Evolutionary conservation across 1,284 basidiomycete species (phyloP).

Genomic region (Boletus albobrunnescens): DNA sequence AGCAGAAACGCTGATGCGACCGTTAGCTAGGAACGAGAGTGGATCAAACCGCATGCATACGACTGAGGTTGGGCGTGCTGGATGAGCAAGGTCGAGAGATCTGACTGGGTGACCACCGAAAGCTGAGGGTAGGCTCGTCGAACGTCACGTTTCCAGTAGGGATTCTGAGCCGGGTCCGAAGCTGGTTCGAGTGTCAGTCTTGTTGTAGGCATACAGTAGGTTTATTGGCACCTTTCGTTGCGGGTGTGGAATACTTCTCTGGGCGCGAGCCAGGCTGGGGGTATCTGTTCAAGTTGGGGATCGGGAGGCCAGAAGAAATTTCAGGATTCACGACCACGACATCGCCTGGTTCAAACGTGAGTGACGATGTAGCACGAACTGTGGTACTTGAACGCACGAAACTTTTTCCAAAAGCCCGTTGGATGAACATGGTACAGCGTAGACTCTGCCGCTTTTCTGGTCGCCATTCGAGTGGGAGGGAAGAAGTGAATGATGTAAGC

Average conservation of each 20-base stretch:
- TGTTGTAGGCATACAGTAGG: background rate
- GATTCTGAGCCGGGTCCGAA: slow-evolving; percentile 78
- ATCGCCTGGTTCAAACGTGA: slow-evolving; percentile 52
- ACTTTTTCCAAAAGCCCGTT: slow-evolving; percentile 92
- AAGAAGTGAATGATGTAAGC: slow-evolving; percentile 19
- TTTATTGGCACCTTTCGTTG: slow-evolving; percentile 68
- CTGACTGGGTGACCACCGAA: slow-evolving; percentile 76
- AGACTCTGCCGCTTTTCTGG: slow-evolving; percentile 73
- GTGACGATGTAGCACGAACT: slow-evolving; percentile 2
- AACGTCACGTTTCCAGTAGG: slow-evolving; percentile 94
- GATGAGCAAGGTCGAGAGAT: slow-evolving; percentile 78
- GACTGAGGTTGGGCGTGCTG: slow-evolving; percentile 66
- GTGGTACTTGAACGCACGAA: slow-evolving; percentile 52
- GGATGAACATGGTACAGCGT: slow-evolving; percentile 85
- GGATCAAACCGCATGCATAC: slow-evolving; percentile 43
- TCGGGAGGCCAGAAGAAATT: slow-evolving; percentile 89
- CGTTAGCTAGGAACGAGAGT: slow-evolving; percentile 7
- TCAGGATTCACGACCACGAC: slow-evolving; percentile 78
- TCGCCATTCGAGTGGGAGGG: slow-evolving; percentile 48
- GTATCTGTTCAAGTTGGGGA: slow-evolving; percentile 69
- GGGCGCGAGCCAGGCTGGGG: slow-evolving; percentile 85
- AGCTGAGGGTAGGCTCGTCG: slow-evolving; percentile 87
- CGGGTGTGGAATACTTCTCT: slow-evolving; percentile 82
- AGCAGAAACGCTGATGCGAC: slow-evolving; percentile 48
- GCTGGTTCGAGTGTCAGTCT: slow-evolving; percentile 41